Evolutionary conservation across 2,329 filamentous ascomycete species (phyloP), one percentile per base, ranked within the genome.

Genomic region (Neonectria magnoliae): DNA sequence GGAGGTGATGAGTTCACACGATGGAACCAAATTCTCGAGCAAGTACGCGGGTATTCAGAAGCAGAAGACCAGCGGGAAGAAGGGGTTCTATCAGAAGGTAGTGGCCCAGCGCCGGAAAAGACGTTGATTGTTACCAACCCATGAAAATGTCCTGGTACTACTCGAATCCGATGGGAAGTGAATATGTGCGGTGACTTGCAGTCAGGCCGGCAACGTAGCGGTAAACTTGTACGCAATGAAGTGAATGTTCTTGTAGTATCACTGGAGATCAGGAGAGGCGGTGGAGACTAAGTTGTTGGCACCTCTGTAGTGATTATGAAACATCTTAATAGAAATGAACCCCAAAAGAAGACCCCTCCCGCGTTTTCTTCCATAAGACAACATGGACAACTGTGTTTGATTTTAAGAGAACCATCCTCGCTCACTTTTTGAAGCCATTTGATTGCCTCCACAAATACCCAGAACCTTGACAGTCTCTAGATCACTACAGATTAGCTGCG

Each of bases 11-110:
- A 70, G 67, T 41, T 71, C 64, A 6, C 69, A 79, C 53, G 71
- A 80, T 31, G 87, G 89, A 25, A 82, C 85, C 64, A 91, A 92
- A 72, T 96, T 98, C 82, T 93, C 92, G 84, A 87, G 85, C 75
- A 98, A 97, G 80, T 98, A 97, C 79, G 85, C 88, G 61, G 90
- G 95, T 62, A 93, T 98, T 54, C 94, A 98, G 77, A 85, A 85
- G 55, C 86, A 86, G 66, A 98, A 97, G 81, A 88, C 87, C 25
- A 97, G 93, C 73, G 96, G 96, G 57, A 97, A 93, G 83, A 98
- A 95, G 81, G 90, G 87, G 1, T 91, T 93, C 74, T 98, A 98
- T 84, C 95, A 95, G 76, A 91, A 90, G 60, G 79, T 97, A 70
- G 88, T 92, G 76, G 77, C 81, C 22, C 72, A 77, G 48, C 73